Evolutionary conservation across 345 rosid species (phyloP).

Genomic region (Ceriops tagal): DNA sequence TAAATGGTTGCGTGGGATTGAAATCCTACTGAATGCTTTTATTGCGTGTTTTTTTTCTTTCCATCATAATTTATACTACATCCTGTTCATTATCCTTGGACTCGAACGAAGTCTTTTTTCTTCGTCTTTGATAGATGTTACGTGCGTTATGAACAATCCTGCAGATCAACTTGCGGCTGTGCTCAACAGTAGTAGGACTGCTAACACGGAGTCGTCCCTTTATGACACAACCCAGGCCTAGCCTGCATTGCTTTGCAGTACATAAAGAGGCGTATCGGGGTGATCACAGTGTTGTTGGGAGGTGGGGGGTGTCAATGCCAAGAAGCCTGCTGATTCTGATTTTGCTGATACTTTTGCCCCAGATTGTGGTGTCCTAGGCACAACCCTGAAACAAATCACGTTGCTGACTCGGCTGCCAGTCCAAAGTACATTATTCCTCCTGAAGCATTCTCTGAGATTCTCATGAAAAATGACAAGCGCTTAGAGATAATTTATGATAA

Average conservation of each 20-base stretch:
- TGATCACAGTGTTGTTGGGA: constrained; percentile 37
- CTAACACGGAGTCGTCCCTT: constrained; percentile 46
- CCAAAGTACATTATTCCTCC: constrained; percentile 45
- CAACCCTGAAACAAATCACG: constrained; percentile 58
- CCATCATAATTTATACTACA: not conserved
- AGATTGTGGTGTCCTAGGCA: constrained; percentile 48
- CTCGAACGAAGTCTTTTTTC: not conserved
- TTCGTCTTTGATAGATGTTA: constrained; percentile 20
- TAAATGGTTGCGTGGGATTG: too few relatives aligned
- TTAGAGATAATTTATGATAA: constrained; percentile 46
- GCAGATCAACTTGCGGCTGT: constrained; percentile 56
- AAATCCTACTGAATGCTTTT: too few relatives aligned
- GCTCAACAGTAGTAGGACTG: constrained; percentile 45
- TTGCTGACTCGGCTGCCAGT: constrained; percentile 54
- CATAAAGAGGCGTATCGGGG: constrained; percentile 69
- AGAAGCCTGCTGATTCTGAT: constrained; percentile 56
- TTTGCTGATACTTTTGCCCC: constrained; percentile 61
- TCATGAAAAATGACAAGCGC: constrained; percentile 48
- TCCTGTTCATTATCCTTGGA: not conserved
- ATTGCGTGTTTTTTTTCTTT: too few relatives aligned
- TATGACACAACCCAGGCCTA: constrained; percentile 46
- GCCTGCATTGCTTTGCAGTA: constrained; percentile 74
- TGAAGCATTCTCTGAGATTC: constrained; percentile 52
- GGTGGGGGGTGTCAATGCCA: constrained; percentile 27
- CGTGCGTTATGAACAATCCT: constrained; percentile 54